phyloP scores from a whole-genome alignment of 352 stramenopile species.

The Plasmopara halstedii region DNA sequence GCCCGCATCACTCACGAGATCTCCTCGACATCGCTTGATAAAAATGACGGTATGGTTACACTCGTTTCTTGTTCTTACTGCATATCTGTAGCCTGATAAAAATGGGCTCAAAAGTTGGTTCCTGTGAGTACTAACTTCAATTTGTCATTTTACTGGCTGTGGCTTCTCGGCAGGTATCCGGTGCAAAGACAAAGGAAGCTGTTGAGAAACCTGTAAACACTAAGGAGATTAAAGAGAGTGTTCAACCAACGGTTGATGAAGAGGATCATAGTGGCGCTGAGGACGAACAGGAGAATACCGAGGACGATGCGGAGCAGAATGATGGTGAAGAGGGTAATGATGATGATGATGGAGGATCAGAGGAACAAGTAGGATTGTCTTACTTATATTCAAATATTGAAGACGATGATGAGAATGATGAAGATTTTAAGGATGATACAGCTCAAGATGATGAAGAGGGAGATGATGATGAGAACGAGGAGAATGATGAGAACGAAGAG shows the following conservation, averaged over 20 bases:
- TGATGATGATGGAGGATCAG: slow-evolving; percentile 17
- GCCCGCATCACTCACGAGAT: no score
- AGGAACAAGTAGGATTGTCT: slow-evolving; percentile 48
- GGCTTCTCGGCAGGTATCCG: slow-evolving; percentile 10
- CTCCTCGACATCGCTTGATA: no score
- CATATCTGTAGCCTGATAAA: no score
- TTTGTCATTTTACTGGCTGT: slow-evolving; percentile 1
- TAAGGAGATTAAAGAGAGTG: slow-evolving; percentile 1
- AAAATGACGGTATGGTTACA: no score
- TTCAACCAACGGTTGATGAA: slow-evolving; percentile 14
- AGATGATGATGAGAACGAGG: slow-evolving; percentile 29
- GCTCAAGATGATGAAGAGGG: slow-evolving; percentile 44
- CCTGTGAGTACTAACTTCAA: no score
- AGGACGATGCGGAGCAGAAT: slow-evolving; percentile 28
- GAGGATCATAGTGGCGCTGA: slow-evolving; percentile 19
- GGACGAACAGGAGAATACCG: slow-evolving; percentile 26
- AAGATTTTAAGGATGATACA: slow-evolving; percentile 24
- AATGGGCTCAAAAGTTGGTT: no score
- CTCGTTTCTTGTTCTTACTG: no score
- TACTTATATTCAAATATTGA: slow-evolving; percentile 68
- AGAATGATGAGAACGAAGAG: slow-evolving; percentile 14
- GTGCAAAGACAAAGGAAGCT: slow-evolving; percentile 10
- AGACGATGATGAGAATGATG: slow-evolving; percentile 35
- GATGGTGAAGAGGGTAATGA: slow-evolving; percentile 17
- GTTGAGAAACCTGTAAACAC: slow-evolving; percentile 2